These are phyloP conservation scores for Gossypium gossypioides DNA, from an alignment of 441 rosid genomes.

Conservation along the genomic window DNA sequence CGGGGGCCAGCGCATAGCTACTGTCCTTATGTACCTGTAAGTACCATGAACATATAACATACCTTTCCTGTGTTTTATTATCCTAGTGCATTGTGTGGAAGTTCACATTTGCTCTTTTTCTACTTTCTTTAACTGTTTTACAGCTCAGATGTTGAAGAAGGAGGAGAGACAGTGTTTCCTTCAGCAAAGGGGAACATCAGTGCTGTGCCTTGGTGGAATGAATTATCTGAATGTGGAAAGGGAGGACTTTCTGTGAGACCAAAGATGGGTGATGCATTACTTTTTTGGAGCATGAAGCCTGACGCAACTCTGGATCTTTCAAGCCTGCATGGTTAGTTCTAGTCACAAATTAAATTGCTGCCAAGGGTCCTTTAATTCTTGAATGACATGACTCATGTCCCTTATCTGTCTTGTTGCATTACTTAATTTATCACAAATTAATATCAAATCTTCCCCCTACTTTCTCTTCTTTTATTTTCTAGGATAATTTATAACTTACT, in stretches of 20 bases:
- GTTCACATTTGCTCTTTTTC: neutral
- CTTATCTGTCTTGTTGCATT: neutral
- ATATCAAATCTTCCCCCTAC: neutral
- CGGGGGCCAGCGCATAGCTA: conserved; percentile 68
- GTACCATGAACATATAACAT: conserved; percentile 13
- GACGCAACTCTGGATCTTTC: conserved; percentile 50
- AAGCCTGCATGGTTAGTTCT: conserved; percentile 55
- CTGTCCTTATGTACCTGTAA: conserved; percentile 70
- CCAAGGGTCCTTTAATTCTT: neutral
- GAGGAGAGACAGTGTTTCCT: conserved; percentile 70
- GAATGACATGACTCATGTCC: neutral
- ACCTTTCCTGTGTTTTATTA: neutral
- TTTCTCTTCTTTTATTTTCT: neutral
- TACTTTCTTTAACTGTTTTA: conserved; percentile 12
- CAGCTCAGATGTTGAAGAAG: conserved; percentile 72
- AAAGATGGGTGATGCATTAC: conserved; percentile 42
- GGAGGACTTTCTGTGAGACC: conserved; percentile 59
- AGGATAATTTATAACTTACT: neutral
- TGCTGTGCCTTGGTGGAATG: conserved; percentile 60
- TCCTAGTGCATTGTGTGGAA: conserved; percentile 2
- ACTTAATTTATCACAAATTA: neutral
- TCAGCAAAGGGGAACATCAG: conserved; percentile 52
- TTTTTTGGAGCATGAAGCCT: conserved; percentile 68
- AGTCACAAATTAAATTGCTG: neutral
- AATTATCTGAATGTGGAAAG: conserved; percentile 61